Base-by-base conservation (phyloP, 306 rosid species). In the Trifolium dubium region DNA sequence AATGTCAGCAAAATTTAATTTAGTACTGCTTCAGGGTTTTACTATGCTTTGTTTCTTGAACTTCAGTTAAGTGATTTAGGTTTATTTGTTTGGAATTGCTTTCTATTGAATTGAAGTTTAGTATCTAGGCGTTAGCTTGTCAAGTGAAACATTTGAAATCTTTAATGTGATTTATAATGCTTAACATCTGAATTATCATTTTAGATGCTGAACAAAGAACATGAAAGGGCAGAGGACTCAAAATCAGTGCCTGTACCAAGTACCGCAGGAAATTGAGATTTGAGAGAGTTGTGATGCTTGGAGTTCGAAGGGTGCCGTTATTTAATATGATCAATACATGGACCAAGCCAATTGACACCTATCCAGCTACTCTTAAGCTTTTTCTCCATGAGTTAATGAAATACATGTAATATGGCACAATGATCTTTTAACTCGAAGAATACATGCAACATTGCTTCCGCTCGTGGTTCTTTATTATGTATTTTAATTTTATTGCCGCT, bases 191-290 rank as follows among this genome's bases (percentile, higher is more conserved):
- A 69, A 37, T 28, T 76, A 63, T 61, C 69, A 67, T 64, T 80
- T 39, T 73, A 83, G 86, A 74, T 83, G 80, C 83, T 83, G 40
- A 83, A 83, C 59, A 83, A 83, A 74, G 86, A 82, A 69, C 80
- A 82, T 64, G 86, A 82, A 74, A 75, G 41, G 47, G 80, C 56
- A 17, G 83, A 78, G 47, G 83, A 82, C 83, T 82, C 86, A 1
- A 82, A 82, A 61, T 31, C 83, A 15, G 83, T 74, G 68, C 28
- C 80, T 0, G 70, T 74, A 78, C 74, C 83, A 28, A 71, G 53
- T 74, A 40, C 74, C 7, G 77, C 77, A 54, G 77, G 74, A 63
- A 82, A 77, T 76, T 78, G 72, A 54, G 64, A 32, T 66, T 64
- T 44, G 74, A 14, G 74, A 31, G 41, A 31, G 49, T 1, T 67